Conservation (phyloP, 1,139 yeast genomes). For the Taiozyma sp. region DNA sequence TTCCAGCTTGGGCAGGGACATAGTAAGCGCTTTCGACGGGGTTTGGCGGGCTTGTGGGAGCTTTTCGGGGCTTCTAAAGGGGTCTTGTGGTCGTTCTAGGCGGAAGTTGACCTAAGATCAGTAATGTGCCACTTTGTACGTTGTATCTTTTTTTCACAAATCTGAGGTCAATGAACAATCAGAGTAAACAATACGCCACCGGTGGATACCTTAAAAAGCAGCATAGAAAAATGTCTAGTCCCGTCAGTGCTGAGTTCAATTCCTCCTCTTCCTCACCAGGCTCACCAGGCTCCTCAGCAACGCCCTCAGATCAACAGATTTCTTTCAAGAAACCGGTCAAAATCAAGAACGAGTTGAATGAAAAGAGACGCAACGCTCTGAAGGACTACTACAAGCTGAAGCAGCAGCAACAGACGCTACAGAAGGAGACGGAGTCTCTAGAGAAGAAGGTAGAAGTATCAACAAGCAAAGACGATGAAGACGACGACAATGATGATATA, state of each 20-base stretch:
- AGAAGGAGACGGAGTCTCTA: conserved; percentile 9
- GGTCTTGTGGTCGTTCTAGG: neutral
- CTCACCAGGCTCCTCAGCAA: conserved; percentile 9
- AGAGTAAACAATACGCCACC: neutral
- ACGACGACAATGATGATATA: conserved; percentile 10
- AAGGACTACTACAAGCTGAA: conserved; percentile 39
- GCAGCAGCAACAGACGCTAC: conserved; percentile 15
- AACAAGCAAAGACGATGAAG: conserved; percentile 1
- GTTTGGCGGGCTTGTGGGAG: neutral
- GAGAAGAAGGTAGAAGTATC: conserved; percentile 1
- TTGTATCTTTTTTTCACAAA: neutral
- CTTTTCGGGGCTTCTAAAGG: neutral
- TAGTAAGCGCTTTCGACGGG: neutral
- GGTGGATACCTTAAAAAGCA: neutral
- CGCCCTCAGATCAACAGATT: conserved; percentile 19
- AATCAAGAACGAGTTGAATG: conserved; percentile 23
- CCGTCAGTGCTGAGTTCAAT: neutral
- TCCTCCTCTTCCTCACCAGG: neutral
- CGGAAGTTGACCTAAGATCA: neutral
- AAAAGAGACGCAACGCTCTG: conserved; percentile 35
- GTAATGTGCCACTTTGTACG: neutral
- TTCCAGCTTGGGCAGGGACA: neutral
- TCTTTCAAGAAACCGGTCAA: conserved; percentile 28
- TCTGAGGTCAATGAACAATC: neutral
- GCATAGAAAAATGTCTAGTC: neutral